Evolutionary conservation across 805 yeast genomes (phyloP).

Genomic region (Saccharomycopsis fibuligera): DNA sequence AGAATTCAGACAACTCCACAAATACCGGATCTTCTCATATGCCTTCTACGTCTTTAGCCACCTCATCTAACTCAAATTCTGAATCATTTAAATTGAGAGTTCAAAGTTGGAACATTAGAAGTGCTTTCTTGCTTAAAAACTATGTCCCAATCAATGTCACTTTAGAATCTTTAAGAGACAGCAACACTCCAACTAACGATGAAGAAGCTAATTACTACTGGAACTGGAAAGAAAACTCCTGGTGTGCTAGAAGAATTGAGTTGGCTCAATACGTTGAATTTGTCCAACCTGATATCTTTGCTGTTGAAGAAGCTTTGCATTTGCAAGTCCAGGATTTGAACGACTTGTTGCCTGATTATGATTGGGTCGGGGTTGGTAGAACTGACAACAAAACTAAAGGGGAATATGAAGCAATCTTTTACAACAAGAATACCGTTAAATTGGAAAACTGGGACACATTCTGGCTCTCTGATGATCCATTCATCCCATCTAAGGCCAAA

Average conservation of each 20-base stretch:
- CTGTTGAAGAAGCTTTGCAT: constrained; percentile 34
- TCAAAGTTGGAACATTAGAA: constrained; percentile 12
- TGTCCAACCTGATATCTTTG: constrained; percentile 30
- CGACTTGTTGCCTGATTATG: constrained; percentile 25
- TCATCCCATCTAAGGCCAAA: constrained; percentile 33
- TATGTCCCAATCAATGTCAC: neutral
- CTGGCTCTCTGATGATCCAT: constrained; percentile 39
- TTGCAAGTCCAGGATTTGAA: constrained; percentile 35
- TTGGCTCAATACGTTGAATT: constrained; percentile 32
- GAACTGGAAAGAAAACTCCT: constrained; percentile 28
- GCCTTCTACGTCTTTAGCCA: neutral
- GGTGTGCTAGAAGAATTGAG: constrained; percentile 33
- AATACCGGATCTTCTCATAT: neutral
- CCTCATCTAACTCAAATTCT: neutral
- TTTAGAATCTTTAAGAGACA: neutral
- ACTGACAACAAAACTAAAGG: constrained; percentile 38
- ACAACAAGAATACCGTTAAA: constrained; percentile 28
- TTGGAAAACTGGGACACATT: constrained; percentile 32
- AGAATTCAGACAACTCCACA: too few relatives aligned
- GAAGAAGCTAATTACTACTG: constrained; percentile 22
- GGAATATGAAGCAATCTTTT: constrained; percentile 39
- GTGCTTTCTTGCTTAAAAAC: constrained; percentile 6
- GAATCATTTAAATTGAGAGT: constrained; percentile 6
- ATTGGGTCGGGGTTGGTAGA: constrained; percentile 40
- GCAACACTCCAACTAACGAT: neutral